phyloP scores from a whole-genome alignment of 202 grass and related monocot species.

The Setaria italica region DNA sequence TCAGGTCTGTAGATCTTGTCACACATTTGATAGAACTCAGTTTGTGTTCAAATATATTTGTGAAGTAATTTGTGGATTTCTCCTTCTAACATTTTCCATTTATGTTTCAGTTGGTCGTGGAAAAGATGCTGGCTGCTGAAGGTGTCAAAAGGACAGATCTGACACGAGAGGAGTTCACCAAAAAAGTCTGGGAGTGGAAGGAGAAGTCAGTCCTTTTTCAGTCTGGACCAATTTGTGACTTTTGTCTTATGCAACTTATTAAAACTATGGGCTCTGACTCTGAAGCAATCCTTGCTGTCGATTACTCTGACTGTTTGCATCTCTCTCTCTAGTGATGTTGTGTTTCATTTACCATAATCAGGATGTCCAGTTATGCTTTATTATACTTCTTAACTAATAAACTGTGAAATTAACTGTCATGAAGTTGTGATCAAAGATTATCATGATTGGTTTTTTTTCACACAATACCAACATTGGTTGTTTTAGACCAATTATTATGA shows the following conservation, averaged over 20 bases:
- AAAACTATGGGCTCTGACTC: neutral
- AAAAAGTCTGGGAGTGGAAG: slow-evolving; percentile 99
- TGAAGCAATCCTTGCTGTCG: neutral
- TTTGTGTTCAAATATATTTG: slow-evolving; percentile 37
- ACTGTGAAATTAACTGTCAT: slow-evolving; percentile 8
- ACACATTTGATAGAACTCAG: slow-evolving; percentile 23
- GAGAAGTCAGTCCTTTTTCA: slow-evolving; percentile 70
- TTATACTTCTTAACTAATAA: slow-evolving; percentile 7
- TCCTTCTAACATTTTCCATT: slow-evolving; percentile 37
- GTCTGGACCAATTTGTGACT: slow-evolving; percentile 36
- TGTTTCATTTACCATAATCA: slow-evolving; percentile 20
- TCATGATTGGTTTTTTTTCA: neutral
- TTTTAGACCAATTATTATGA: slow-evolving; percentile 3
- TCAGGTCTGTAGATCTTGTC: slow-evolving; percentile 66
- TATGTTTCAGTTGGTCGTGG: slow-evolving; percentile 88
- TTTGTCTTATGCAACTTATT: slow-evolving; percentile 21
- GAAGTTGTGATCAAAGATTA: slow-evolving; percentile 17
- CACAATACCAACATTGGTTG: neutral
- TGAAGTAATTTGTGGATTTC: slow-evolving; percentile 41
- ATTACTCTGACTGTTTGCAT: neutral
- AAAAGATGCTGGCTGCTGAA: slow-evolving; percentile 95
- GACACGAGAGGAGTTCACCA: slow-evolving; percentile 85
- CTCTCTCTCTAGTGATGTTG: no score
- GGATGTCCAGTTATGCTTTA: neutral
- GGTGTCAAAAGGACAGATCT: slow-evolving; percentile 95